Evolutionary conservation across 2,329 filamentous ascomycete genomes (phyloP), one percentile per base, ranked within the genome.

Genomic region (Nothophaeocryptopus gaeumannii): DNA sequence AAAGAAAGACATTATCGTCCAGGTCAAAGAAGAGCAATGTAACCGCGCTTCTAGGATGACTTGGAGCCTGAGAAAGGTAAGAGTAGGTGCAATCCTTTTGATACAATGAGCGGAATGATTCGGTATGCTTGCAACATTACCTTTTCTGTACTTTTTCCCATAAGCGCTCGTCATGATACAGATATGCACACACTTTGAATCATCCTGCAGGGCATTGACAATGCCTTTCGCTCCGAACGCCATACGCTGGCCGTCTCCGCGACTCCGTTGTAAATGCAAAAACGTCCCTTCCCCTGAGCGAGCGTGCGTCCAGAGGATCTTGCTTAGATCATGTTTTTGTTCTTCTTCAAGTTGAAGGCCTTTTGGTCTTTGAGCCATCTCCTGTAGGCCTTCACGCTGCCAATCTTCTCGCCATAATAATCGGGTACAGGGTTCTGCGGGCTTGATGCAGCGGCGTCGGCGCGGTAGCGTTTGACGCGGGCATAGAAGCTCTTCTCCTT

Each of bases 321-420:
- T 36, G 26, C 12, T 32, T 74, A 85, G 56, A 84, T 72, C 70
- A 84, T 83, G 63, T 74, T 81, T 59, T 75, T 82, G 69, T 83
- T 84, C 82, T 95, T 95, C 77, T 90, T 90, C 50, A 75, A 62
- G 75, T 95, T 96, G 75, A 96, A 99, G 8, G 91, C 92, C 55
- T 92, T 80, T 77, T 97, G 93, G 67, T 99, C 93, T 78, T 96
- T 97, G 65, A 99, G 74, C 93, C 93, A 99, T 70, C 89, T 85
- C 64, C 93, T 79, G 71, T 97, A 99, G 39, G 89, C 91, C 46
- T 84, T 79, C 15, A 97, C 89, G 63, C 90, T 96, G 44, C 88
- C 88, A 63, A 99, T 96, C 79, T 96, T 97, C 76, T 99, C 93
- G 63, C 93, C 93, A 66, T 99, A 99, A 73, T 96, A 99, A 69